A percentile compares a stretch with the other conserved stretches of the same genome.
Evolutionary conservation across 495 filamentous ascomycete species (phyloP).

Genomic region (Penicillium maclennaniae): DNA sequence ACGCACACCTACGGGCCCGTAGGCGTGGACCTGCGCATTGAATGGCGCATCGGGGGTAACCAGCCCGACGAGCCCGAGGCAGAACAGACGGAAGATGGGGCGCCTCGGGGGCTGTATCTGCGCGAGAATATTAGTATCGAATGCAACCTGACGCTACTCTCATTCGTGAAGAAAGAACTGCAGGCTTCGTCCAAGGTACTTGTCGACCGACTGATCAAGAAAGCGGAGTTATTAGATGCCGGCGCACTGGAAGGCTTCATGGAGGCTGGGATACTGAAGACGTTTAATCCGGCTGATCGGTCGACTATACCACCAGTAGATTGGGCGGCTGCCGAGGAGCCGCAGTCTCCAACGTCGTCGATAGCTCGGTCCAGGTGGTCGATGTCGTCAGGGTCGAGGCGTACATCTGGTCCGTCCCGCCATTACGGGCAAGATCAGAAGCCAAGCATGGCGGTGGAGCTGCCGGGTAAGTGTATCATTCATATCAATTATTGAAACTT

Average conservation of each 20-base stretch:
- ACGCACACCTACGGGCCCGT: slow-evolving; percentile 72
- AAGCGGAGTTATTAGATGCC: slow-evolving; percentile 43
- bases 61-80: slow-evolving; percentile 62
- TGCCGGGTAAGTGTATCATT: too few species aligned
- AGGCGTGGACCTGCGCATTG: slow-evolving; percentile 63
- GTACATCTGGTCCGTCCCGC: too few species aligned
- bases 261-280: slow-evolving; percentile 28
- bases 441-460: too few species aligned
- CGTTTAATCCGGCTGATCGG: slow-evolving; percentile 26
- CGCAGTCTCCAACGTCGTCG: too few species aligned
- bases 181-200: slow-evolving; percentile 65
- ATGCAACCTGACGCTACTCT: slow-evolving; percentile 67
- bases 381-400: too few species aligned
- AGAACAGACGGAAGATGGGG: not conserved
- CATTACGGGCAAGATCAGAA: too few species aligned
- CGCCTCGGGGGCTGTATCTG: slow-evolving; percentile 66
- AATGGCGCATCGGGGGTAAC: slow-evolving; percentile 58
- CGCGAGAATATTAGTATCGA: slow-evolving; percentile 73
- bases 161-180: slow-evolving; percentile 71
- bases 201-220: slow-evolving; percentile 61
- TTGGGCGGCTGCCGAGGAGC: too few species aligned
- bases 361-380: too few species aligned
- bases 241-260: slow-evolving; percentile 26
- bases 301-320: not conserved
- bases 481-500: too few species aligned